Evolutionary conservation across 225 moss, liverwort and hornwort species (phyloP), one percentile per base, ranked within the genome.

Genomic region (Pleurozium schreberi): DNA sequence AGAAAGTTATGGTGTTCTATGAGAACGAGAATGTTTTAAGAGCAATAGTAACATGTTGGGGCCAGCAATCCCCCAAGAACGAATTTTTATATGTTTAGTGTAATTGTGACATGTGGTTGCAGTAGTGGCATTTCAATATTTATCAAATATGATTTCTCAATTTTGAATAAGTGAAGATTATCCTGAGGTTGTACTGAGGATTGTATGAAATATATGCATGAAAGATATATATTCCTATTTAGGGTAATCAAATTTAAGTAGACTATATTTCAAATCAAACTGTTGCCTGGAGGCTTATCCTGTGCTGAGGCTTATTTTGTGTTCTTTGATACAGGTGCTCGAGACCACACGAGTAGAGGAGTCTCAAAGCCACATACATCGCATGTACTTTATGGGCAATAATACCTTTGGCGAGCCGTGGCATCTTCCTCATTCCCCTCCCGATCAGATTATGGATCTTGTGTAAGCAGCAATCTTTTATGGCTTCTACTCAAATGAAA

Each of bases 351-450:
- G 98, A 77, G 97, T 96, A 61, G 98, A 97, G 91, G 98, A 99
- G 88, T 97, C 98, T 55, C 97, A 97, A 85, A 96, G 93, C 90
- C 98, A 99, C 85, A 94, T 99, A 89, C 96, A 99, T 88, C 97
- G 98, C 70, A 94, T 99, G 94, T 99, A 93, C 87, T 96, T 96
- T 79, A 95, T 99, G 97, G 98, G 98, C 82, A 96, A 95, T 84
- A 99, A 99, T 87, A 96, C 97, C 31, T 96, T 96, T 87, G 96
- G 94, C 83, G 98, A 99, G 90, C 97, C 98, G 65, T 99, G 98
- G 98, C 98, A 99, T 93, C 95, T 99, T 91, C 98, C 98, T 66
- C 98, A 96, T 94, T 95, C 97, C 28, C 98, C 98, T 52, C 96
- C 98, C 28, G 98, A 99, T 85, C 97, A 99, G 84, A 97, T 99